Evolutionary conservation across 2,329 filamentous ascomycete species (phyloP), one percentile per base, ranked within the genome.

Genomic region (Cladosporium austrohemisphaericum): DNA sequence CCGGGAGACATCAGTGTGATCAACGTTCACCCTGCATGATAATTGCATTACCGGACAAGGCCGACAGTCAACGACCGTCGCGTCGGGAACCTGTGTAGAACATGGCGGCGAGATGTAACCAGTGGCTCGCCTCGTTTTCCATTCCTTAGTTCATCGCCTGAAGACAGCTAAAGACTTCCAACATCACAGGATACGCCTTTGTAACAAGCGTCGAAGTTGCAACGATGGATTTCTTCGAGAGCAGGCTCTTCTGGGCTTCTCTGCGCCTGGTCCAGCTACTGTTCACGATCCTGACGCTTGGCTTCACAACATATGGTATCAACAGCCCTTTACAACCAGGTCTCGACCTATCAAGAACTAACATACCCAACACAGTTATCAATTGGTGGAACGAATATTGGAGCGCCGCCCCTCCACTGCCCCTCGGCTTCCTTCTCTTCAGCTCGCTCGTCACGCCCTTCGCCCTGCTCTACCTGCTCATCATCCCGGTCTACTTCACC

Each of bases 371-470:
- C 4, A 13, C 23, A 38, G 35, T 38, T 20, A n/a, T 38, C 35
- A 38, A 38, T n/a, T 38, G 35, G 35, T 38, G 35, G 35, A 38
- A 38, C 35, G 35, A 38, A n/a, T 22, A 13, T 9, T 38, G 35
- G 35, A 38, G 18, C 9, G n/a, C 16, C 10, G 9, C 10, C 9
- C 18, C 35, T 8, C 35, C 35, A 19, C 9, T 13, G 3, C 19
- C 35, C 4, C 9, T 38, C 35, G 23, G 35, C 35, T 8, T 22
- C 1, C 35, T 38, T 1, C 35, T 38, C 6, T 38, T 20, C 35
- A 20, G 18, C 19, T 38, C 35, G 10, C 35, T 38, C 4, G 8
- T 38, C 18, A 38, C 35, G 13, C 35, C 35, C 18, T 23, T 38
- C 35, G 18, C 35, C 11, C 19, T 38, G 19, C 11, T 13, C 9